Percentiles rank a stretch among this genome's conserved stretches.
phyloP scores from a whole-genome alignment of 1,139 yeast species.

The Scheffersomyces titani region DNA sequence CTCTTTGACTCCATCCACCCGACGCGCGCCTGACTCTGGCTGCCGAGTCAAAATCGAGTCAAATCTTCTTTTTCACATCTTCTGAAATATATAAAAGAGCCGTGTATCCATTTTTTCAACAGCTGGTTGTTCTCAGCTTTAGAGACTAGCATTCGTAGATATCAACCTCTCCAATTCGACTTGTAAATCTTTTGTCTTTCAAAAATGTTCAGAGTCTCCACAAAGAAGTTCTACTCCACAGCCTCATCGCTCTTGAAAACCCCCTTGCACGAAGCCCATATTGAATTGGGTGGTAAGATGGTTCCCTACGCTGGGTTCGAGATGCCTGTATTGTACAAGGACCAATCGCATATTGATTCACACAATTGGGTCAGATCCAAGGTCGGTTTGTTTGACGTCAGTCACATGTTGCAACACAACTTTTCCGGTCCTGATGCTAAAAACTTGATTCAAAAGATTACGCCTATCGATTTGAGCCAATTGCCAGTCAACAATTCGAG shows the following conservation, averaged over 20 bases:
- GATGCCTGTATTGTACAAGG: conserved; percentile 89
- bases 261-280: conserved; percentile 80
- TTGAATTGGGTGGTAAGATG: conserved; percentile 80
- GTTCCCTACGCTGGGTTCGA: conserved; percentile 94
- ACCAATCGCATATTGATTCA: conserved; percentile 84
- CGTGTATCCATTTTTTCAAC: not conserved
- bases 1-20: not conserved
- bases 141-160: not conserved
- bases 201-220: conserved; percentile 10
- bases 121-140: not conserved
- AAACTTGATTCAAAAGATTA: conserved; percentile 71
- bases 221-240: conserved; percentile 25
- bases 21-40: not conserved
- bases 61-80: not conserved
- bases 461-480: conserved; percentile 76
- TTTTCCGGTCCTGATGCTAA: conserved; percentile 69
- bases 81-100: not conserved
- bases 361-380: conserved; percentile 90
- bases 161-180: not conserved
- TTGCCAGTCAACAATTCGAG: conserved; percentile 65
- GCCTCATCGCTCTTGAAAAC: conserved; percentile 51
- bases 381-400: conserved; percentile 92
- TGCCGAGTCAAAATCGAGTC: not conserved
- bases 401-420: conserved; percentile 94
- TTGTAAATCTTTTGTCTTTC: not conserved